These are phyloP conservation scores for Endogone sp. DNA, from an alignment of 192 early-diverging fungal genomes.

Conservation along the genomic window DNA sequence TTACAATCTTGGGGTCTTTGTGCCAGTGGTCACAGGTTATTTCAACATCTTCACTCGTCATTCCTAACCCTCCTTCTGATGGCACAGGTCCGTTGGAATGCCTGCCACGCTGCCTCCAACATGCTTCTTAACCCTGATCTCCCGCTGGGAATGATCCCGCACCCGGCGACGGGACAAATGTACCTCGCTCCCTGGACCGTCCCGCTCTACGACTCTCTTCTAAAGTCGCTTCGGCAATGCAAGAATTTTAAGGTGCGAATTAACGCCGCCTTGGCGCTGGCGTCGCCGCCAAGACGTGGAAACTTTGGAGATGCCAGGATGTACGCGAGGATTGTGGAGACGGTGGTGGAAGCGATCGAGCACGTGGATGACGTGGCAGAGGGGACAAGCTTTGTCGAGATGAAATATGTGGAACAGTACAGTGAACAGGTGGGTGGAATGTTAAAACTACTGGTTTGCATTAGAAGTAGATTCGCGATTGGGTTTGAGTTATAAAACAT, in stretches of 20 bases:
- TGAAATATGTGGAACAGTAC: not conserved
- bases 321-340: not conserved
- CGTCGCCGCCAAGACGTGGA: slow-evolving; percentile 24
- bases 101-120: slow-evolving; percentile 65
- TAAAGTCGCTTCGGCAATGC: slow-evolving; percentile 42
- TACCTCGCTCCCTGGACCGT: slow-evolving; percentile 41
- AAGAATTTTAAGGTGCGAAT: slow-evolving; percentile 83
- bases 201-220: slow-evolving; percentile 49
- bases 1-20: too few relatives aligned
- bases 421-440: not conserved
- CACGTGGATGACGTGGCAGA: not conserved
- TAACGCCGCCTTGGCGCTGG: slow-evolving; percentile 54
- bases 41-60: not conserved
- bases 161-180: slow-evolving; percentile 10
- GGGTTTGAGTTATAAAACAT: too few relatives aligned
- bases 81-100: slow-evolving; percentile 71
- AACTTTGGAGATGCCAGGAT: slow-evolving; percentile 34
- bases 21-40: not conserved
- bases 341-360: not conserved
- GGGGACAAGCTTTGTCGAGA: not conserved
- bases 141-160: slow-evolving; percentile 40
- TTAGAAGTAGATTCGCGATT: too few relatives aligned
- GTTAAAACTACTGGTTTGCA: not conserved
- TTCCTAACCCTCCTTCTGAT: not conserved
- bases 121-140: slow-evolving; percentile 49